Evolutionary conservation across 78 protist species (phyloP), one percentile per base, ranked within the genome.

Genomic region (Protostelium mycophagum): DNA sequence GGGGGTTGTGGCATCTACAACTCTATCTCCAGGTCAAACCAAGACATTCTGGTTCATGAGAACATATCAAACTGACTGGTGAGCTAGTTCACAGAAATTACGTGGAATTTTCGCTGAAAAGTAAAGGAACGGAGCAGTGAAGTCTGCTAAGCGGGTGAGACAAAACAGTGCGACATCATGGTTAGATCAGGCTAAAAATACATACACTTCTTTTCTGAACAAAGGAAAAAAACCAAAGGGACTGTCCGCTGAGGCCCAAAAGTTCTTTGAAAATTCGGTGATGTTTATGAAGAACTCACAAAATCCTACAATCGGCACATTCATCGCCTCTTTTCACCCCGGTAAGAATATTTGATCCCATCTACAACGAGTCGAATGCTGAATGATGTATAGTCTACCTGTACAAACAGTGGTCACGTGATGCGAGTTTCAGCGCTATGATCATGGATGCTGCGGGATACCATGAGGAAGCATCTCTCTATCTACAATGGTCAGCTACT

Each of bases 401-500:
- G 16, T 36, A 25, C 16, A 36, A 36, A 85, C n/a, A 25, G 5
- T 85, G 63, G 63, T 1, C 90, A 31, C 37, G 91, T 1, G 91
- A 88, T 9, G 91, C 91, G 28, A 38, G 36, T 34, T 88, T 88
- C 63, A 31, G 63, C 34, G 91, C 91, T 38, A 88, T 88, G 87
- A 88, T 88, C 86, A 28, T 88, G 83, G 91, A 63, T 36, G 34
- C 86, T 85, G 91, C 83, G 1, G 91, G 91, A 10, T 88, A 88
- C 86, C 37, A 29, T 51, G 91, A 63, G 0, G 91, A 88, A 31
- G 63, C 91, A 35, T 35, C 28, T n/a, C 86, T 83, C 85, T 88
- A 83, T 38, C 39, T 83, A 37, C 31, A 10, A 10, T 88, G 91
- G 91, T n/a, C 35, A 36, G 0, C 86, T 51, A 37, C 1, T 1